phyloP scores from a whole-genome alignment of 192 early-diverging fungal genomes.

The Coemansia sp. region DNA sequence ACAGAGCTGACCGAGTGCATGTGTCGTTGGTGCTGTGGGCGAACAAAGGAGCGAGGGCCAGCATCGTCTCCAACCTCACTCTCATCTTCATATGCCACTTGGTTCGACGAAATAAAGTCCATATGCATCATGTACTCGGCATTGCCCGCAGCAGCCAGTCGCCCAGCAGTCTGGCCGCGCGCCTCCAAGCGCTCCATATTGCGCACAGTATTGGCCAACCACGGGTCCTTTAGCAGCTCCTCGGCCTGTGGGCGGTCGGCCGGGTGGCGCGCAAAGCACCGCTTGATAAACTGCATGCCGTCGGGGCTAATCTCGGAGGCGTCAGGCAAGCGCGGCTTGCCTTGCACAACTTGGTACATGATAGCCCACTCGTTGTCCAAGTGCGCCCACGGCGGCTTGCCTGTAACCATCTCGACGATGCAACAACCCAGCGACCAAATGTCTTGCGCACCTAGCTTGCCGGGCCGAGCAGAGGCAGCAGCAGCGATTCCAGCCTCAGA shows the following conservation, averaged over 20 bases:
- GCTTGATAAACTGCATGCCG: conserved; percentile 72
- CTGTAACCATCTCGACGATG: conserved; percentile 87
- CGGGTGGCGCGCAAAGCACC: conserved; percentile 75
- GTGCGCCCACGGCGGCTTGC: conserved; percentile 81
- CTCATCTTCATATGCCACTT: not conserved
- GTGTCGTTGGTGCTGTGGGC: not conserved
- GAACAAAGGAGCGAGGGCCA: not conserved
- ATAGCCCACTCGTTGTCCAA: conserved; percentile 93
- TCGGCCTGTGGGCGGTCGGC: conserved; percentile 67
- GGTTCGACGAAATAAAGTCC: not conserved
- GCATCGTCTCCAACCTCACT: not conserved
- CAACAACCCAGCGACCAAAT: conserved; percentile 93
- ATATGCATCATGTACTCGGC: conserved; percentile 14
- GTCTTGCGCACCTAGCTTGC: conserved; percentile 66
- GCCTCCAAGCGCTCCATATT: conserved; percentile 24
- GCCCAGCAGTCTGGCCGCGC: conserved; percentile 6
- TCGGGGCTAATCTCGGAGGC: conserved; percentile 60
- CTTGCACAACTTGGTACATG: conserved; percentile 84
- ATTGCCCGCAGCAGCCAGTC: conserved; percentile 5
- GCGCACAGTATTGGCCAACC: conserved; percentile 56
- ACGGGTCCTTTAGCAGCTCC: conserved; percentile 71
- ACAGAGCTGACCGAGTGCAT: conserved; percentile 22
- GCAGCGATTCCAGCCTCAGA: too few relatives aligned
- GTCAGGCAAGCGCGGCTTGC: conserved; percentile 75
- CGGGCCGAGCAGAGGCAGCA: conserved; percentile 16